Base-by-base conservation (phyloP, 2,329 filamentous ascomycete species). In the Clathrospora elynae region DNA sequence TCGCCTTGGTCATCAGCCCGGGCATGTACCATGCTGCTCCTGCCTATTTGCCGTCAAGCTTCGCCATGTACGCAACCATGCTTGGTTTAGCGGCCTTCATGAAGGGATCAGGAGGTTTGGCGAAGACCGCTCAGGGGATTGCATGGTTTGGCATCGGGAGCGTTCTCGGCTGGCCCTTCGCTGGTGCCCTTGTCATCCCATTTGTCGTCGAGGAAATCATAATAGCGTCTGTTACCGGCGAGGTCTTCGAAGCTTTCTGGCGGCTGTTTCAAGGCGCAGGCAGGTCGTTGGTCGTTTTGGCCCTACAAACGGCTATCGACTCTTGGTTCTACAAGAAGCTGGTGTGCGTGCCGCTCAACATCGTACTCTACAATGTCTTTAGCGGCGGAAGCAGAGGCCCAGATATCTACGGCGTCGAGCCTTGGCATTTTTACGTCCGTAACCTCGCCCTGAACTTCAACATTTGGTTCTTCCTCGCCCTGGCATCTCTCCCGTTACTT, bases 371-470 rank as follows among this genome's bases (percentile, higher is more conserved):
- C 78, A 99, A 99, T 67, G 83, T 99, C 29, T 92, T 99, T 66
- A 87, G 88, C 6, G 84, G 83, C 5, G 80, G 82, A 0, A 88
- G 85, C 20, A 80, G 78, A 64, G 93, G 92, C 0, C 93, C 93
- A 0, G 82, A 96, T 41, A 87, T 99, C 23, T 99, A 96, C 62
- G 93, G 93, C 30, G 95, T 89, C 1, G 93, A 99, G 71, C 89
- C 92, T 1, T 97, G 92, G 93, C 86, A 91, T 38, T 99, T 96
- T 67, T 99, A 99, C 71, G 78, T 96, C 58, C 87, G 88, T 59
- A 99, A 99, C 61, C 75, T 99, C 29, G 74, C 86, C 11, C 78
- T 99, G 45, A 99, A 99, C 74, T 99, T 97, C 77, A 96, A 97
- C 66, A 72, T 95, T 32, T 97, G 91, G 90, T 91, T 96, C 58